A percentile compares a stretch with the other conserved stretches of the same genome.
These are phyloP conservation scores for Naganishia vaughanmartiniae DNA, from an alignment of 768 basidiomycete species.

Conservation along the genomic window DNA sequence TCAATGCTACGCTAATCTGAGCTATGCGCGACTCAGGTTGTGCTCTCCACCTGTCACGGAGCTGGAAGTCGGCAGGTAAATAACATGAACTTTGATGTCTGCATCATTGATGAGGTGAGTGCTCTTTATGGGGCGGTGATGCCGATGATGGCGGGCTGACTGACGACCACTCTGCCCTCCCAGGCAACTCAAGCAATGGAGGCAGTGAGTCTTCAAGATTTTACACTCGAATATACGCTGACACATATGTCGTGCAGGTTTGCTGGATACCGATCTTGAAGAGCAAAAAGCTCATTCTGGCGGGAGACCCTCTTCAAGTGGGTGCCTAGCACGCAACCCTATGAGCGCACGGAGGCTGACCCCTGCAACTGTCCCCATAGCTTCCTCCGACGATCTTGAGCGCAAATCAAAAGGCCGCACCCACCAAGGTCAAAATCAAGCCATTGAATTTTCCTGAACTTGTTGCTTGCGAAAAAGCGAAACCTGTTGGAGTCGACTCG, in stretches of 20 bases:
- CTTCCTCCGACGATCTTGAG: conserved; percentile 89
- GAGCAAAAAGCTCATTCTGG: conserved; percentile 80
- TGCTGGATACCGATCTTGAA: conserved; percentile 97
- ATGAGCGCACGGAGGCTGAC: too few species aligned
- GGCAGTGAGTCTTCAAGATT: conserved; percentile 62
- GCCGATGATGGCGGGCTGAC: background rate
- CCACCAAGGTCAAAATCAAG: conserved; percentile 37
- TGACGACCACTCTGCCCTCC: background rate
- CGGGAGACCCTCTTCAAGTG: conserved; percentile 82
- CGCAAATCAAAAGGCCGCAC: conserved; percentile 53
- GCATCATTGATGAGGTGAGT: conserved; percentile 82
- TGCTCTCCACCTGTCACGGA: conserved; percentile 91
- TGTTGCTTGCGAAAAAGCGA: background rate
- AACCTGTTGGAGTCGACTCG: background rate
- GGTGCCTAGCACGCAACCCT: background rate
- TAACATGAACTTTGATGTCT: conserved; percentile 78
- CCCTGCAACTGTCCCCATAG: conserved; percentile 48
- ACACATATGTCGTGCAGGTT: conserved; percentile 55
- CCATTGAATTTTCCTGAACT: conserved; percentile 13
- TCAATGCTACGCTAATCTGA: background rate
- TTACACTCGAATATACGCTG: too few species aligned
- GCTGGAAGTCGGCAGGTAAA: conserved; percentile 79
- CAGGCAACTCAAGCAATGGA: conserved; percentile 89
- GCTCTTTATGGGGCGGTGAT: background rate
- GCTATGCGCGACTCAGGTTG: conserved; percentile 58